Base-by-base conservation (phyloP, 2,329 filamentous ascomycete species). In the Paramyrothecium sp. region DNA sequence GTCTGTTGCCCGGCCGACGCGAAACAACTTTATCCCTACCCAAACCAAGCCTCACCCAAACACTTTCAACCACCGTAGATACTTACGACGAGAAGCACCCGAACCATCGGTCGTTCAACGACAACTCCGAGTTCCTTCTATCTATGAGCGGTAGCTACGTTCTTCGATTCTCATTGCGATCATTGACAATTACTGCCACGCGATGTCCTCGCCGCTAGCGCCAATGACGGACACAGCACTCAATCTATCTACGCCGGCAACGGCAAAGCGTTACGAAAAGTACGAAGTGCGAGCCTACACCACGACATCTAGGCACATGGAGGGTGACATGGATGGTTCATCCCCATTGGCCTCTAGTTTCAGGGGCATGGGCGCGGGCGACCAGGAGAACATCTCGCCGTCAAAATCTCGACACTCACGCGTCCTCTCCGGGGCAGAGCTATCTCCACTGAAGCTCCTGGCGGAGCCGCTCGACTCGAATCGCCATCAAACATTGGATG, bases 361-460 rank as follows among this genome's bases (percentile, higher is more conserved):
- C 56, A 71, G 67, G 62, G 75, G 76, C 46, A 70, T 63, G 16
- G 55, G 55, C 10, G 58, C 58, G 23, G 58, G 64, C 34, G 75
- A 75, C 60, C 75, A 82, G 64, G 78, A 83, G 67, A 79, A 83
- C 68, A 61, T 73, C 41, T 78, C 77, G 47, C 76, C 79, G 12
- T 73, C 73, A 52, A 82, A 81, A 63, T 68, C 72, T 61, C 78
- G 81, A 51, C 78, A 81, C 58, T 84, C 82, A 21, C 79, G 83
- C 60, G 79, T 86, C 61, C 72, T 85, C 54, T 84, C 83, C 34
- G 83, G 83, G 56, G 78, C 73, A 57, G 82, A 83, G 63, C 78
- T 85, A 33, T 84, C 83, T 53, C 83, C 83, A 44, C 75, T 86
- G 38, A 84, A 83, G 72, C 83, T 86, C 52, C 73, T 86, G 38